Conservation (phyloP, 306 rosid genomes). For the Adenanthera pavonina region DNA sequence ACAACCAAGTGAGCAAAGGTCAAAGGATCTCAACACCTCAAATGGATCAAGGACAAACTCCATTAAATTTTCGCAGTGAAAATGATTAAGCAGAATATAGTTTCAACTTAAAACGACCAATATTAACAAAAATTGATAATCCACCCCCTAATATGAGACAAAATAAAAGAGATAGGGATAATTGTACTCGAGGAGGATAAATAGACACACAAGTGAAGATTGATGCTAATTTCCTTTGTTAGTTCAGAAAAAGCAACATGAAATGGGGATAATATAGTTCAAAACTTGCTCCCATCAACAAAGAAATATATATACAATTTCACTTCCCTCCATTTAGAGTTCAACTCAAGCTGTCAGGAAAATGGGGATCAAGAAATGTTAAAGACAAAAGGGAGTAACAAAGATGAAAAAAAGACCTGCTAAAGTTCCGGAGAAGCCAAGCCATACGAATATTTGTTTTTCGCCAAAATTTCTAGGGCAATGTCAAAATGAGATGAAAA, state of each 20-base stretch:
- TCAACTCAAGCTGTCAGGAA: background rate
- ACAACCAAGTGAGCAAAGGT: background rate
- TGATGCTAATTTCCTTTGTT: background rate
- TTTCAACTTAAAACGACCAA: background rate
- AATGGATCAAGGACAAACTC: conserved; percentile 9
- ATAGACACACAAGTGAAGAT: background rate
- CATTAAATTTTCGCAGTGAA: background rate
- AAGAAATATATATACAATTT: background rate
- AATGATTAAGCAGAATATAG: background rate
- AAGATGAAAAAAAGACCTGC: conserved; percentile 37
- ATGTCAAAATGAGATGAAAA: background rate
- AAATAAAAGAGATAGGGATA: too few species aligned
- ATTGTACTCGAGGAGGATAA: background rate
- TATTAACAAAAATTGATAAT: background rate
- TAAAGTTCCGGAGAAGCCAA: conserved; percentile 55
- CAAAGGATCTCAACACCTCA: background rate
- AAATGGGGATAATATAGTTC: background rate
- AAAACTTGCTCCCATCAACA: background rate
- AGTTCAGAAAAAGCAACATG: background rate
- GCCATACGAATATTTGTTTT: conserved; percentile 46
- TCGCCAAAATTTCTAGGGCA: background rate
- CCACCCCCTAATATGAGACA: too few species aligned
- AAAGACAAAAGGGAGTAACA: background rate
- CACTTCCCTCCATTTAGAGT: background rate
- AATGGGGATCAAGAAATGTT: background rate